These are phyloP conservation scores for Candida montana DNA, from an alignment of 805 yeast genomes.

Conservation along the genomic window DNA sequence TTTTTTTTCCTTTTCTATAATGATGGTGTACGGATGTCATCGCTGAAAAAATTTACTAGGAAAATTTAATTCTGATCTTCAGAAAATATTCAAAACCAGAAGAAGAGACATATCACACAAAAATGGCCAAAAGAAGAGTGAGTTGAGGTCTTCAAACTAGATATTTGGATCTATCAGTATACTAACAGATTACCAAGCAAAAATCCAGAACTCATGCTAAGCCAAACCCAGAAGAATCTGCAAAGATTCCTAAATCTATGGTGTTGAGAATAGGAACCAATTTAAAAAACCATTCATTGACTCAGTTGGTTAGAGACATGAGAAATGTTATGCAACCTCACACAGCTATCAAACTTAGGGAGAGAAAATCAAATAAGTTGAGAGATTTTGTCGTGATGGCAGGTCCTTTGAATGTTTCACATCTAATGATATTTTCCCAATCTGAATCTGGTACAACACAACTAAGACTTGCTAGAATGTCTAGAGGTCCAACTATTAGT, in stretches of 20 bases:
- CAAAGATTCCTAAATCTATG: slow-evolving; percentile 87
- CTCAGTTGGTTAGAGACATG: slow-evolving; percentile 82
- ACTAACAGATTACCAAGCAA: slow-evolving; percentile 30
- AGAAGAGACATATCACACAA: background rate
- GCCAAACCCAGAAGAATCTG: slow-evolving; percentile 56
- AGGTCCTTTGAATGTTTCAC: slow-evolving; percentile 91
- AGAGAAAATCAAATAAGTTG: slow-evolving; percentile 79
- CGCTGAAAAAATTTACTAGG: slow-evolving; percentile 14
- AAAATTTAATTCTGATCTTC: slow-evolving; percentile 1
- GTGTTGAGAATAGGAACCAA: slow-evolving; percentile 81
- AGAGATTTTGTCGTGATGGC: slow-evolving; percentile 98
- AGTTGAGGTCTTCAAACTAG: slow-evolving; percentile 10
- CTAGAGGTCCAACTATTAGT: slow-evolving; percentile 90
- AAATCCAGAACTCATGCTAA: slow-evolving; percentile 86
- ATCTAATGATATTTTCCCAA: slow-evolving; percentile 82
- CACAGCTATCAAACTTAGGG: slow-evolving; percentile 84
- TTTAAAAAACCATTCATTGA: slow-evolving; percentile 70
- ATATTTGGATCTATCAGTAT: too few relatives aligned
- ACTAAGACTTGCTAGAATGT: slow-evolving; percentile 78
- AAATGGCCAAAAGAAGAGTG: slow-evolving; percentile 52
- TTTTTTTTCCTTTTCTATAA: background rate
- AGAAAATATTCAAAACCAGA: background rate
- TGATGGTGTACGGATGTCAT: slow-evolving; percentile 26
- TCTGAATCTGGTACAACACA: slow-evolving; percentile 77
- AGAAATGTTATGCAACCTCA: slow-evolving; percentile 94